Evolutionary conservation across 176 grass and related monocot species (phyloP).

Genomic region (Ensete glaucum): DNA sequence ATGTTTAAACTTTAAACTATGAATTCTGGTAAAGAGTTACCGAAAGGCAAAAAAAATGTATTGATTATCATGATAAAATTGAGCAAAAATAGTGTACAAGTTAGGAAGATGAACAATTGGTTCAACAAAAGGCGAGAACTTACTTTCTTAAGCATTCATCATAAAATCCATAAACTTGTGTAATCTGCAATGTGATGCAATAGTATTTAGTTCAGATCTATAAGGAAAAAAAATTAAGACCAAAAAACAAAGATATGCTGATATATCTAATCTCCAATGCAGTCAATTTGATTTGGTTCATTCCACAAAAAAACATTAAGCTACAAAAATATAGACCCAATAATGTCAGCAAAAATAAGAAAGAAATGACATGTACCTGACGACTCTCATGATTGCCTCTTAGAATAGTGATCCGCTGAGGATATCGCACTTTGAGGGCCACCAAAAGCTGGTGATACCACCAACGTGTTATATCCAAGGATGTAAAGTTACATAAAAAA

Average conservation of each 20-base stretch:
- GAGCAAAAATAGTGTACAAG: not conserved
- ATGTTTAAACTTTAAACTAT: not conserved
- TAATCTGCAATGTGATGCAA: constrained; percentile 47
- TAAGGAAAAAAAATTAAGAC: not conserved
- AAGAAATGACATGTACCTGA: constrained; percentile 34
- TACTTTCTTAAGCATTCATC: constrained; percentile 97
- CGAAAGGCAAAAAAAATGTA: not conserved
- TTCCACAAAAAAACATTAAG: too few relatives aligned
- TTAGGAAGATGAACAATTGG: not conserved
- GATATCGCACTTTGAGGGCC: constrained; percentile 88
- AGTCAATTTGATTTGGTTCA: not conserved
- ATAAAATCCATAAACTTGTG: constrained; percentile 98
- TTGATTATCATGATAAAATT: not conserved
- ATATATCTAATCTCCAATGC: not conserved
- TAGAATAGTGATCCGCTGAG: constrained; percentile 97
- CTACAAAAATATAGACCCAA: not conserved
- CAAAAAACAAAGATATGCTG: not conserved
- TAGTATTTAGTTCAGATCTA: not conserved
- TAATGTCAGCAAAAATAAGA: not conserved
- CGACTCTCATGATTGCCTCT: constrained; percentile 98
- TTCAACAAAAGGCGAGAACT: constrained; percentile 26
- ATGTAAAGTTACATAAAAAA: not conserved
- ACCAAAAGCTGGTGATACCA: constrained; percentile 66
- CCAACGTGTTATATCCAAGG: not conserved
- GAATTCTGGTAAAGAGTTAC: not conserved